Conservation (phyloP, 1,284 basidiomycete species). For the Ganoderma multipileum region DNA sequence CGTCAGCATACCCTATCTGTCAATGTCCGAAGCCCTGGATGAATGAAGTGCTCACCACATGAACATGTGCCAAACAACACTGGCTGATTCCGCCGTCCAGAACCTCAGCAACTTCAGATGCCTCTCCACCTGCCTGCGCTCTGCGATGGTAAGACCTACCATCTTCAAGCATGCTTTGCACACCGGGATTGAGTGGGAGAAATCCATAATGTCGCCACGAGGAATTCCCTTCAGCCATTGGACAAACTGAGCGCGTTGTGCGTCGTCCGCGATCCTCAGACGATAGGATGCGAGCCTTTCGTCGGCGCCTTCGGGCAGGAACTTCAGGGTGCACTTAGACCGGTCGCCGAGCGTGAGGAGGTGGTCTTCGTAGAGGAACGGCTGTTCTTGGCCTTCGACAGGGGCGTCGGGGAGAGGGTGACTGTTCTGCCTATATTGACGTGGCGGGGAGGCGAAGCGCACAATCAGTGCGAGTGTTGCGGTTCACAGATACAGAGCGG, state of each 20-base stretch:
- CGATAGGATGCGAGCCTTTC: not conserved
- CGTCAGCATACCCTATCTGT: not conserved
- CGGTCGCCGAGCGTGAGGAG: not conserved
- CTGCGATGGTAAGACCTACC: no score
- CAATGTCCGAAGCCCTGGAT: not conserved
- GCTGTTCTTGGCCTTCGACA: not conserved
- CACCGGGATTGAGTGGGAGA: not conserved
- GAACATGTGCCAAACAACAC: conserved; percentile 13
- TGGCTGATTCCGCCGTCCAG: conserved; percentile 4
- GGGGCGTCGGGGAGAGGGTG: not conserved
- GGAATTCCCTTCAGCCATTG: not conserved
- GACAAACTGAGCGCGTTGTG: conserved; percentile 2
- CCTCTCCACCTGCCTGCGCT: not conserved
- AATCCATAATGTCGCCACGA: no score
- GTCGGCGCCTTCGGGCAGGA: conserved; percentile 13
- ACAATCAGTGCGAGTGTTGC: no score
- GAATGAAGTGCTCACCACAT: conserved; percentile 5
- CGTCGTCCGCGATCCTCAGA: not conserved
- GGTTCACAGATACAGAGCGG: not conserved
- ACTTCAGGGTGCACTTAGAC: conserved; percentile 3
- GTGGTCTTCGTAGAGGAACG: conserved; percentile 1
- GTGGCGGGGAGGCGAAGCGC: no score
- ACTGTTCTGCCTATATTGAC: not conserved
- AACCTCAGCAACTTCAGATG: not conserved
- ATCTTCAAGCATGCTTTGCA: conserved; percentile 7